These are phyloP conservation scores for Jaltomata sinuosa DNA, from an alignment of 257 asterid species.

Conservation along the genomic window DNA sequence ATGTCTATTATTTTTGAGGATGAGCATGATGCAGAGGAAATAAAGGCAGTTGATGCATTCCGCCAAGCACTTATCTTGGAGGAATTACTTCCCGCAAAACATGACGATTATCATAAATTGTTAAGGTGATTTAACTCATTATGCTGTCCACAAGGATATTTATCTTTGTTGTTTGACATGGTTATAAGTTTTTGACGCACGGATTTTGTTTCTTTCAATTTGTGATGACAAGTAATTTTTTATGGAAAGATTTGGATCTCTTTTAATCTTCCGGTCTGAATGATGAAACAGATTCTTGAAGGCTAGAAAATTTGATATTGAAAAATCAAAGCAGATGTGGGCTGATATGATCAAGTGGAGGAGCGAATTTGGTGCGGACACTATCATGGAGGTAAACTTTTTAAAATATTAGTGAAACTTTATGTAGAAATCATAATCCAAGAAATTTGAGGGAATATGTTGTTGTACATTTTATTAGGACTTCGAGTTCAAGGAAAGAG, in stretches of 20 bases:
- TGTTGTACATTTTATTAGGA: conserved; percentile 22
- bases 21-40: conserved; percentile 87
- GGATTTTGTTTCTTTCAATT: not conserved
- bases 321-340: conserved; percentile 97
- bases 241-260: not conserved
- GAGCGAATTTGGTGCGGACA: conserved; percentile 78
- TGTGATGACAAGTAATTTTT: not conserved
- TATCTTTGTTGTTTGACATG: not conserved
- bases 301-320: conserved; percentile 85
- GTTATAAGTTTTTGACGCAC: not conserved
- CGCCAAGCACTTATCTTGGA: conserved; percentile 88
- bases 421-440: not conserved
- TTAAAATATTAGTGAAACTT: not conserved
- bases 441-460: not conserved
- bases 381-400: conserved; percentile 59
- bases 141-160: not conserved
- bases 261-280: not conserved
- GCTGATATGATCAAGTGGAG: conserved; percentile 94
- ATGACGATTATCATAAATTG: conserved; percentile 81
- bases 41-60: conserved; percentile 73
- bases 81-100: conserved; percentile 73
- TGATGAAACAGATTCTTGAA: conserved; percentile 53
- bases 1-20: conserved; percentile 70
- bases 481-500: conserved; percentile 72
- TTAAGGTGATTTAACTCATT: conserved; percentile 41